phyloP scores from a whole-genome alignment of 2,329 filamentous ascomycete genomes.

The Ophiostoma piceae region DNA sequence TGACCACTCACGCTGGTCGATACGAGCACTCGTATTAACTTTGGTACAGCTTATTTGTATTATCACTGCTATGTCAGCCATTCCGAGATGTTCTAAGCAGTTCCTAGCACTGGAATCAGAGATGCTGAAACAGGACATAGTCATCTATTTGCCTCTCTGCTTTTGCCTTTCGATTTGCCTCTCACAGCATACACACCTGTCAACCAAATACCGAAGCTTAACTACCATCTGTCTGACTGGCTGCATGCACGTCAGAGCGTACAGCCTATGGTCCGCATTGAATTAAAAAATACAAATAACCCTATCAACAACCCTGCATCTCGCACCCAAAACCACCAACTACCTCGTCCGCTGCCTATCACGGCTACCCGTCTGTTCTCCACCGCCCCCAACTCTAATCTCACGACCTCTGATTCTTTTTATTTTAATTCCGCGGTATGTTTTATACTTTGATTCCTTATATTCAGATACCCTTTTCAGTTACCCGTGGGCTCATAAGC shows the following conservation, averaged over 20 bases:
- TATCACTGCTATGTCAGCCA: neutral
- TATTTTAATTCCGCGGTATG: neutral
- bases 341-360: neutral
- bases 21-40: neutral
- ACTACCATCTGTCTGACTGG: neutral
- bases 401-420: neutral
- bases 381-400: constrained; percentile 4
- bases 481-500: neutral
- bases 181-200: neutral
- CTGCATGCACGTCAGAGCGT: neutral
- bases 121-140: neutral
- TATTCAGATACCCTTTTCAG: neutral
- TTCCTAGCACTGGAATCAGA: neutral
- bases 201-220: neutral
- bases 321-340: neutral
- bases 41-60: too few species aligned
- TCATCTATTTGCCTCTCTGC: neutral
- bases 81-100: neutral
- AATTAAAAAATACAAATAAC: too few species aligned
- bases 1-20: neutral
- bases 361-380: neutral
- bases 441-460: neutral
- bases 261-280: neutral
- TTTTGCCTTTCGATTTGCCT: neutral
- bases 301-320: neutral